Base-by-base conservation (phyloP, 768 basidiomycete species). In the Collybia sordida region DNA sequence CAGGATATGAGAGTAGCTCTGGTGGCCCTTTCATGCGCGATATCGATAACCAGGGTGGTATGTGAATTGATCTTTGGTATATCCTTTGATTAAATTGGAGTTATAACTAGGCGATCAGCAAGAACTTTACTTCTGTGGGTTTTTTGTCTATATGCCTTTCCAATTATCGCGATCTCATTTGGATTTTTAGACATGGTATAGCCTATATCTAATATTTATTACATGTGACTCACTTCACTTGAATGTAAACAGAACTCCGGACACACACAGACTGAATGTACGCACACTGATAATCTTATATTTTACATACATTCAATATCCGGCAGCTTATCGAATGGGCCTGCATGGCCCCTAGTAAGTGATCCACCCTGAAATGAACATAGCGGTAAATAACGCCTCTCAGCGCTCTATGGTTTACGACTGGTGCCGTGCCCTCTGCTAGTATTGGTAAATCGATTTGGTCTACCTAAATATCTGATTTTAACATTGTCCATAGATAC, bases 371-470 rank as follows among this genome's bases (percentile, higher is more conserved):
- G 19, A 2, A 42, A 22, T 35, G 17, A 4, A 14, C 15, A 18
- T 7, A 17, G 39, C 18, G 4, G 4, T 1, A 31, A 15, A 21
- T 9, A 50, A 28, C 42, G 15, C 45, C 15, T 8, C 42, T 23
- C 31, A 66, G 64, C 50, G 69, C 70, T n/a, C 64, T 76, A 21
- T 67, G 59, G 57, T 71, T 72, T 51, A 70, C 67, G n/a, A 63
- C 65, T 36, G 69, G 71, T 27, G 45, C 61, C 9, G 49, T 64
- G 11, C 72, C 71, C 25, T 62, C 68, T 9, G 50, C 61, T 14
- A 47, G 42, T 23, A 52, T 66, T 37, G 63, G 66, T 66, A 46
- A 19, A 9, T 18, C 5, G 4, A 17, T 21, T 14, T 17, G 6
- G 2, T 36, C 7, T 22, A 11, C 19, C 4, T 6, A 17, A 14